phyloP scores from a whole-genome alignment of 176 grass and related monocot genomes.

The Avena atlantica region DNA sequence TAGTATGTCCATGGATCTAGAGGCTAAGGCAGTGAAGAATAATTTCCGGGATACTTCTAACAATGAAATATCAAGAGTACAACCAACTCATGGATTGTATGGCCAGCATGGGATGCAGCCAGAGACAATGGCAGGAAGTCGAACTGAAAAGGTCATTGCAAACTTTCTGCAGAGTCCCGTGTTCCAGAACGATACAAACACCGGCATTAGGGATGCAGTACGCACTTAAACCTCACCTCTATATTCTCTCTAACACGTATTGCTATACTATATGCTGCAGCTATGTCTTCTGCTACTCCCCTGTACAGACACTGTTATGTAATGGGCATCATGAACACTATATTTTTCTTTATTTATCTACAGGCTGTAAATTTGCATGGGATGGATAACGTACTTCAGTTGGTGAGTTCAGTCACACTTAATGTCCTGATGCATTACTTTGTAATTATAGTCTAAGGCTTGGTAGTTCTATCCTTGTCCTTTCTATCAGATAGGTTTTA shows the following conservation, averaged over 20 bases:
- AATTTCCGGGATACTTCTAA: conserved; percentile 35
- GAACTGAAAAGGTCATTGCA: conserved; percentile 75
- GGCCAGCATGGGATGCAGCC: conserved; percentile 35
- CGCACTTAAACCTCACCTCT: conserved; percentile 5
- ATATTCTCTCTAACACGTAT: conserved; percentile 16
- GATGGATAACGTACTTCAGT: conserved; percentile 64
- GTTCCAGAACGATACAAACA: conserved; percentile 57
- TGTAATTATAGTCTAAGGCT: conserved; percentile 1
- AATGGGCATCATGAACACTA: neutral
- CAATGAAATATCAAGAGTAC: conserved; percentile 44
- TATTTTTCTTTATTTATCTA: conserved; percentile 30
- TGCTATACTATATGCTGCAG: neutral
- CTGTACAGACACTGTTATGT: neutral
- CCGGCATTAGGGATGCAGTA: conserved; percentile 56
- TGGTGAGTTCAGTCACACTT: conserved; percentile 65
- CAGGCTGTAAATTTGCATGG: conserved; percentile 63
- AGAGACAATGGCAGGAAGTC: conserved; percentile 45
- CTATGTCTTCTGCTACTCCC: conserved; percentile 2
- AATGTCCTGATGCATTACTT: conserved; percentile 7
- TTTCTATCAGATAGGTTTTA: conserved; percentile 21
- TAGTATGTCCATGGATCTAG: conserved; percentile 43
- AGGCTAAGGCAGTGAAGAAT: conserved; percentile 44
- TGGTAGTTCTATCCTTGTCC: neutral
- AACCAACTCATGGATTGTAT: conserved; percentile 34
- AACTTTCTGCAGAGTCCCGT: conserved; percentile 77